These are phyloP conservation scores for Botrytis aclada DNA, from an alignment of 2,329 filamentous ascomycete species.

Conservation along the genomic window DNA sequence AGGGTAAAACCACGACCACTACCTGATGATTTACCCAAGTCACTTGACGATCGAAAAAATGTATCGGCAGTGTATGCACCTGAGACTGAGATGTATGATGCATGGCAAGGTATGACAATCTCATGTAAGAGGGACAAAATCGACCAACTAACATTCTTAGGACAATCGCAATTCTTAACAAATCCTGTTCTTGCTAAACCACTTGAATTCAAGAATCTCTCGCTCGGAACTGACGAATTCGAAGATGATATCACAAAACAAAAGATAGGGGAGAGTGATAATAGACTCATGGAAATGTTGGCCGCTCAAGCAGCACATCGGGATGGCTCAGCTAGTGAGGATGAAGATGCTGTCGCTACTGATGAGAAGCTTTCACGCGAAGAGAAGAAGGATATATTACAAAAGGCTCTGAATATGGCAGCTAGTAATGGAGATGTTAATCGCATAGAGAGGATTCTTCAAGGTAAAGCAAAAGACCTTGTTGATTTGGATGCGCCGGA, in stretches of 20 bases:
- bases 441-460: slow-evolving; percentile 72
- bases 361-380: slow-evolving; percentile 70
- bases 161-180: slow-evolving; percentile 92
- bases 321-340: slow-evolving; percentile 66
- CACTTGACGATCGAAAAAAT: slow-evolving; percentile 79
- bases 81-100: slow-evolving; percentile 98
- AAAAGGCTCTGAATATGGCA: slow-evolving; percentile 89
- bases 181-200: slow-evolving; percentile 82
- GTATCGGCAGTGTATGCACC: slow-evolving; percentile 59
- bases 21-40: slow-evolving; percentile 83
- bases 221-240: slow-evolving; percentile 73
- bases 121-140: slow-evolving; percentile 16
- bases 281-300: slow-evolving; percentile 90
- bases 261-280: slow-evolving; percentile 72
- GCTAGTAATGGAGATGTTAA: slow-evolving; percentile 92
- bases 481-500: slow-evolving; percentile 86
- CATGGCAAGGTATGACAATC: slow-evolving; percentile 75
- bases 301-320: slow-evolving; percentile 87
- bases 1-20: slow-evolving; percentile 50
- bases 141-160: slow-evolving; percentile 46
- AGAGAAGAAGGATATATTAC: slow-evolving; percentile 77
- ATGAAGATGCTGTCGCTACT: slow-evolving; percentile 75
- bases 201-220: slow-evolving; percentile 75
- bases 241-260: slow-evolving; percentile 57
- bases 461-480: slow-evolving; percentile 68